Evolutionary conservation across 163 green algal species (phyloP).

Genomic region (Scenedesmus sp.): DNA sequence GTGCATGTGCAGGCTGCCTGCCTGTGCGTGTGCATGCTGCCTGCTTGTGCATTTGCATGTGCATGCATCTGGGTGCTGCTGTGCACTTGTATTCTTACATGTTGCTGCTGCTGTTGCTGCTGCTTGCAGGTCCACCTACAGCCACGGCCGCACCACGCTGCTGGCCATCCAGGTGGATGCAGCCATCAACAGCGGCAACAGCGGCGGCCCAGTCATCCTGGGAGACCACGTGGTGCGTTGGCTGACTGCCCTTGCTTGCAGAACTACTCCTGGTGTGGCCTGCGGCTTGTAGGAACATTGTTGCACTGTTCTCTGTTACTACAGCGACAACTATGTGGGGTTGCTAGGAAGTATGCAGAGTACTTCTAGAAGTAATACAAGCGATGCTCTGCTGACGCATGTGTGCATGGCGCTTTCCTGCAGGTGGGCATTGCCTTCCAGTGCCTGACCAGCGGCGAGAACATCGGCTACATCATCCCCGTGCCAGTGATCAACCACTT

Average conservation of each 20-base stretch:
- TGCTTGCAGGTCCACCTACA: slow-evolving; percentile 61
- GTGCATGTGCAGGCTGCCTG: not conserved
- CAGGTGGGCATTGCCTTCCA: slow-evolving; percentile 95
- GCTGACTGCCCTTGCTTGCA: slow-evolving; percentile 65
- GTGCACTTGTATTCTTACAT: not conserved
- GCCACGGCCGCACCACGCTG: slow-evolving; percentile 64
- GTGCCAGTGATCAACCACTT: slow-evolving; percentile 70
- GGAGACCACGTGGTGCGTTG: slow-evolving; percentile 68
- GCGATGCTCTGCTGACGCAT: not conserved
- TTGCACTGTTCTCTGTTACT: not conserved
- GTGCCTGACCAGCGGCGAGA: slow-evolving; percentile 75
- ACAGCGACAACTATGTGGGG: too few relatives aligned
- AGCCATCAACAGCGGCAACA: slow-evolving; percentile 97
- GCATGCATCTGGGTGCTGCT: not conserved
- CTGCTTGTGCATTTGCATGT: not conserved
- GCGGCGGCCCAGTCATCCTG: slow-evolving; percentile 85
- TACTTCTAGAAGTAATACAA: too few relatives aligned
- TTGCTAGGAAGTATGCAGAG: too few relatives aligned
- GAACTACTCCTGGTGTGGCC: not conserved
- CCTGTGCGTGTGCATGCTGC: not conserved
- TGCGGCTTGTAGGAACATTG: not conserved
- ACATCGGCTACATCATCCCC: slow-evolving; percentile 93
- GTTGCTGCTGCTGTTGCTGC: not conserved
- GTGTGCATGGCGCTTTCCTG: slow-evolving; percentile 37
- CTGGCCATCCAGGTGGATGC: slow-evolving; percentile 64